Conservation (phyloP, 345 rosid genomes). For the Salix udensis region DNA sequence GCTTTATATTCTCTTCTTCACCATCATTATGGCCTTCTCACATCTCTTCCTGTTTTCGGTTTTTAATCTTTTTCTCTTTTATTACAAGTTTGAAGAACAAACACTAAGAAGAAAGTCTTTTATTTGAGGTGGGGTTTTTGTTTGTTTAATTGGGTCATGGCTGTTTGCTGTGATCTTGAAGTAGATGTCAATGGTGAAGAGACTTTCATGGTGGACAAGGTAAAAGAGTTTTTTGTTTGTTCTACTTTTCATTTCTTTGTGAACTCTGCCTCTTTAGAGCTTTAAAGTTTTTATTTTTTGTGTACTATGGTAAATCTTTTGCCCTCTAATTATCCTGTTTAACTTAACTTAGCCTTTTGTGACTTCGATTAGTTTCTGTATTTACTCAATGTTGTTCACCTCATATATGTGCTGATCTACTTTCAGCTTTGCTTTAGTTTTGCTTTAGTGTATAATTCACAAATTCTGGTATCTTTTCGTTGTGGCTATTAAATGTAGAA, state of each 20-base stretch:
- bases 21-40: not conserved
- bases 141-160: slow-evolving; percentile 43
- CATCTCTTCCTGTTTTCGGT: not conserved
- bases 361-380: not conserved
- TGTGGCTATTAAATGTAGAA: not conserved
- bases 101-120: slow-evolving; percentile 8
- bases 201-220: slow-evolving; percentile 79
- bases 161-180: slow-evolving; percentile 75
- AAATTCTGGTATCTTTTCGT: slow-evolving; percentile 1
- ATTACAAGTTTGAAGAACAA: not conserved
- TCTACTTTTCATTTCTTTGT: not conserved
- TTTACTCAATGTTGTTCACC: not conserved
- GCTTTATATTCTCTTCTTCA: not conserved
- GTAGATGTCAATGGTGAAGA: slow-evolving; percentile 92
- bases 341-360: not conserved
- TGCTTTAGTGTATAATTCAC: slow-evolving; percentile 1
- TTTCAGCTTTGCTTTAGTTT: not conserved
- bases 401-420: not conserved
- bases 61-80: not conserved
- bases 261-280: not conserved
- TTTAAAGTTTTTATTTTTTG: not conserved
- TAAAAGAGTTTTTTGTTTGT: slow-evolving; percentile 13
- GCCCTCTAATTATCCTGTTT: not conserved
- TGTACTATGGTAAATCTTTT: not conserved
- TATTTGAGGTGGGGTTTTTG: slow-evolving; percentile 13